Evolutionary conservation across 768 basidiomycete genomes (phyloP), one percentile per base, ranked within the genome.

Genomic region (Mycena epipterygia): DNA sequence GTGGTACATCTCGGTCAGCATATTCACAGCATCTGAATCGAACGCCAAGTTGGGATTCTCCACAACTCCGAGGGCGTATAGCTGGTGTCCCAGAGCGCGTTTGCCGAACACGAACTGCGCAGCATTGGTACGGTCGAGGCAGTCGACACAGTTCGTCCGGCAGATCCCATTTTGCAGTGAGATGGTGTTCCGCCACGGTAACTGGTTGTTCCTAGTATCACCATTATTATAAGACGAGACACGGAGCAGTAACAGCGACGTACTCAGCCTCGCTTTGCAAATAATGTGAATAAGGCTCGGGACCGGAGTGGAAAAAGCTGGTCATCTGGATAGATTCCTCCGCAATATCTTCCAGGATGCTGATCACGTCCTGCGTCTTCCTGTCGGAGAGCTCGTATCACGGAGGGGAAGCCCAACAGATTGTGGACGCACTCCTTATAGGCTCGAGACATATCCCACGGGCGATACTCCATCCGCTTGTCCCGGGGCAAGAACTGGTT

Each of bases 1-100:
- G 78, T 97, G 96, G 79, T 97, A 98, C 96, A 99, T 98, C 82
- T 98, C 96, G 5, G 96, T 99, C 74, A 99, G 77, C 90, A 99
- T 96, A 78, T 97, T 96, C 44, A 97, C 94, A 1, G 95, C 96
- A 79, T 97, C 97, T 13, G 94, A 95, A 76, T 97, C 96, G 76
- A 97, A 97, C 0, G 91, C 89, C 41, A 99, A 84, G 76, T 95
- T 91, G 0, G 97, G 96, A 66, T 84, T 90, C 23, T 92, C 90
- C 11, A 98, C 91, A 19, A 99, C 87, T 0, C 98, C 98, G 5
- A 99, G 89, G 0, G 96, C 97, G 78, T 97, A 95, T 11, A 99
- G 86, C 78, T 99, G 98, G 79, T 98, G 96, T 0, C 96, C 97
- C 21, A 99, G 84, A 0, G 94, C 98, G 25, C 94, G 91, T 79